Conservation (phyloP, 2,329 filamentous ascomycete species). For the Cladorrhinum sp. region DNA sequence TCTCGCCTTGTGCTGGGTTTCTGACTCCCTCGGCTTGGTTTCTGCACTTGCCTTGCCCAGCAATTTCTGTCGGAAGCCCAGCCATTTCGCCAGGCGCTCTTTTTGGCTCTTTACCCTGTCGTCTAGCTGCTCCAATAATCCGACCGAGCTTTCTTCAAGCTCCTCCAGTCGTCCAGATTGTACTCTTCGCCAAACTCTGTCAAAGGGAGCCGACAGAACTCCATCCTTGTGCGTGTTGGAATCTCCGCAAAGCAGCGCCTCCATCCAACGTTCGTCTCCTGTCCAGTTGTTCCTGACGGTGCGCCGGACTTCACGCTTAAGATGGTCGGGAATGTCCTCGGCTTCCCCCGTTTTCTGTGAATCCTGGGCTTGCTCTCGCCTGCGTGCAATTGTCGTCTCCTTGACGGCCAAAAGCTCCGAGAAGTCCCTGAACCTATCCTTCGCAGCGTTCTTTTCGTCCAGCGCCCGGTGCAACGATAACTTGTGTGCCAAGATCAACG, state of each 20-base stretch:
- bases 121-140: slow-evolving; percentile 70
- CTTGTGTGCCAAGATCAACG: slow-evolving; percentile 71
- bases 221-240: slow-evolving; percentile 53
- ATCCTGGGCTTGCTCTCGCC: slow-evolving; percentile 46
- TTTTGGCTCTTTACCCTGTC: slow-evolving; percentile 64
- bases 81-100: slow-evolving; percentile 69
- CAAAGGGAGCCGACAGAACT: slow-evolving; percentile 65
- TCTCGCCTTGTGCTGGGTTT: slow-evolving; percentile 29
- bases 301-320: slow-evolving; percentile 52
- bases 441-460: slow-evolving; percentile 57
- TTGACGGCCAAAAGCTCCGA: slow-evolving; percentile 62
- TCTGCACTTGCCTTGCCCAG: slow-evolving; percentile 35
- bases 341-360: slow-evolving; percentile 29
- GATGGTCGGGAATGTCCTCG: slow-evolving; percentile 40
- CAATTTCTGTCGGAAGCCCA: slow-evolving; percentile 57
- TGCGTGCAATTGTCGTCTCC: slow-evolving; percentile 53
- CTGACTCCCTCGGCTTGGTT: slow-evolving; percentile 27
- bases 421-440: slow-evolving; percentile 61
- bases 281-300: slow-evolving; percentile 72
- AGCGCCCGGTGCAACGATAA: slow-evolving; percentile 60
- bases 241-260: slow-evolving; percentile 67
- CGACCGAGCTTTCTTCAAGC: slow-evolving; percentile 48
- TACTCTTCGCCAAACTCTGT: slow-evolving; percentile 67
- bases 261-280: slow-evolving; percentile 71
- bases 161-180: slow-evolving; percentile 57